Evolutionary conservation across 257 asterid species (phyloP), one percentile per base, ranked within the genome.

Genomic region (Petunia axillaris): DNA sequence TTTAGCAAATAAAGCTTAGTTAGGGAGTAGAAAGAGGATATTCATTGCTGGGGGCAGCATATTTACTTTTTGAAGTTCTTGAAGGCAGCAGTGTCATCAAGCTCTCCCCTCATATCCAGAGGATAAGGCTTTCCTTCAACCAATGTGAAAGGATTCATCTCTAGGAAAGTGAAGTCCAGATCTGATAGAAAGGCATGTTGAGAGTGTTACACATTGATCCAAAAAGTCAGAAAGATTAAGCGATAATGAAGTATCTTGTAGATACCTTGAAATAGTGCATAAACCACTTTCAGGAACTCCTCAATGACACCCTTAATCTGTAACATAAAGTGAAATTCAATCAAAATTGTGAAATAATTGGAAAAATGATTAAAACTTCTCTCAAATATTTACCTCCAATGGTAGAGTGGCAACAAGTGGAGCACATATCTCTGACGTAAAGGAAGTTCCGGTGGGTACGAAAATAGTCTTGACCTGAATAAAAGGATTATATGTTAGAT

Each of bases 101-200:
- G 98, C 87, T 95, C 99, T 87, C 99, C 98, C 83, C 99, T 89
- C 98, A 95, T 95, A 79, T 95, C 99, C 87, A 95, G 74, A 8
- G 99, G 98, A 84, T 89, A 95, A 52, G 99, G 98, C 91, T 93
- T 93, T 80, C 97, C 97, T 11, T 95, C 87, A 50, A 95, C 94
- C 90, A 93, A 87, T 64, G 97, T 84, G 89, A 95, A 95, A 55
- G 99, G 99, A 81, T 95, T 95, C 99, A 95, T 95, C 90, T 95
- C 99, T 54, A 95, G 93, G 87, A 95, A 95, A 75, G 97, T 91
- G 89, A 93, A 92, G 89, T 95, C 98, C 93, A 95, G 86, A 89
- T 95, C 99, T 93, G 84, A 43, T 75, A 75, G 77, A 64, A 73
- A 62, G 68, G 53, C 64, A 50, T 64, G 46, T 5, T 71, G 57